phyloP scores from a whole-genome alignment of 75 land plant genomes.

The Selaginella tamariscina region DNA sequence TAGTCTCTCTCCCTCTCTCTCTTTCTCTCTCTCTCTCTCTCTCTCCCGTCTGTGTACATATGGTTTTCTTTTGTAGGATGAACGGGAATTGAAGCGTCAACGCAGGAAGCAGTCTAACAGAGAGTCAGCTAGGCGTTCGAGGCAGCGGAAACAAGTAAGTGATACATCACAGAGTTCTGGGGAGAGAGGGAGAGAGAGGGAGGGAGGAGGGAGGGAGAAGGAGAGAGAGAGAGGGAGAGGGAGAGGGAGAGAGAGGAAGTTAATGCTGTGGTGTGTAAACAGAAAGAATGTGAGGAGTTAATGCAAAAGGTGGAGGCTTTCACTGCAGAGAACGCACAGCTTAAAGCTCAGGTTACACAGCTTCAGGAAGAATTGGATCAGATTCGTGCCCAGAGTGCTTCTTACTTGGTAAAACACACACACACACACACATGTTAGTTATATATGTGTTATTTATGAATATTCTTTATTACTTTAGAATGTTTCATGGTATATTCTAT shows the following conservation, averaged over 20 bases:
- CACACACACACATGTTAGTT: too few species aligned
- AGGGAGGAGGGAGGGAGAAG: too few species aligned
- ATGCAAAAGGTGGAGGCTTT: slow-evolving; percentile 53
- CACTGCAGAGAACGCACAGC: slow-evolving; percentile 49
- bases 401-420: slow-evolving; percentile 38
- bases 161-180: not conserved
- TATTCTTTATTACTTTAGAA: too few species aligned
- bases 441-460: too few species aligned
- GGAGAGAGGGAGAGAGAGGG: too few species aligned
- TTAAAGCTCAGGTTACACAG: slow-evolving; percentile 47
- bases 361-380: slow-evolving; percentile 50
- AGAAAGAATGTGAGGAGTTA: slow-evolving; percentile 87
- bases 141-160: slow-evolving; percentile 69
- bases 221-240: too few species aligned
- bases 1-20: too few species aligned
- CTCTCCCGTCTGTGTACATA: too few species aligned
- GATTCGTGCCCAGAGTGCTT: slow-evolving; percentile 42
- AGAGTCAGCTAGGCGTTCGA: slow-evolving; percentile 87
- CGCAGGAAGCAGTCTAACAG: slow-evolving; percentile 85
- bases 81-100: slow-evolving; percentile 78
- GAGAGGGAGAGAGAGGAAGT: too few species aligned
- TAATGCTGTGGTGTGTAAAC: not conserved
- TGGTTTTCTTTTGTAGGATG: slow-evolving; percentile 57
- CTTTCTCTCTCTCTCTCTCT: too few species aligned
- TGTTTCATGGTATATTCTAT: too few species aligned